Evolutionary conservation across 2,329 filamentous ascomycete species (phyloP), one percentile per base, ranked within the genome.

Genomic region (Colletotrichum sidae): DNA sequence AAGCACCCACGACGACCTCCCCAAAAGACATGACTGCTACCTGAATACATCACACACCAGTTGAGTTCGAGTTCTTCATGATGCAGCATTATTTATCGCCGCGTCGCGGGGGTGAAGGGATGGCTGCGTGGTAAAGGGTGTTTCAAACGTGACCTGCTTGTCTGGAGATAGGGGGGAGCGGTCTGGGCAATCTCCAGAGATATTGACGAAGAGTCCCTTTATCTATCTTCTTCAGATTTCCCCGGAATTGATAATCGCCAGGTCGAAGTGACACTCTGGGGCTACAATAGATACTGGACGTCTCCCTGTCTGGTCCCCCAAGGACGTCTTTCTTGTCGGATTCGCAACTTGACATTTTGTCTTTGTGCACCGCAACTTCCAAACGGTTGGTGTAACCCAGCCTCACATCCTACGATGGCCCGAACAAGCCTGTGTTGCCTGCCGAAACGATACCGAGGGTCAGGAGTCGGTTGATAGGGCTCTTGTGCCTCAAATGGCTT

Each of bases 91-190:
- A 51, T 65, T 52, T 62, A 56, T 62, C 57, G 25, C 25, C 25
- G 25, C 25, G 25, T 25, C 25, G 25, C 25, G 25, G 25, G 25
- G 25, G 25, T 25, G 25, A 25, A 25, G 25, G 25, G 25, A 25
- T 4, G 25, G 25, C 4, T 25, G 25, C 25, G 25, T 25, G 25
- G 25, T 25, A 25, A 25, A 5, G 3, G 25, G 25, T 25, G 55
- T 59, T 59, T 53, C 39, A 59, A 59, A 34, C 25, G 38, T 25
- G n/a, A 59, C 56, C 56, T 59, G 17, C 56, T 59, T 59, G 53
- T 59, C 56, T 59, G 10, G 56, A 52, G 56, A 59, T 45, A 49
- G 56, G 25, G 25, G 25, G 25, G 25, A 25, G 47, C 56, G 56
- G 56, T 59, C 56, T 59, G 56, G 56, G 56, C 39, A 34, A 38